phyloP scores from a whole-genome alignment of 1,139 yeast genomes.

The Zygoascus hellenicus region DNA sequence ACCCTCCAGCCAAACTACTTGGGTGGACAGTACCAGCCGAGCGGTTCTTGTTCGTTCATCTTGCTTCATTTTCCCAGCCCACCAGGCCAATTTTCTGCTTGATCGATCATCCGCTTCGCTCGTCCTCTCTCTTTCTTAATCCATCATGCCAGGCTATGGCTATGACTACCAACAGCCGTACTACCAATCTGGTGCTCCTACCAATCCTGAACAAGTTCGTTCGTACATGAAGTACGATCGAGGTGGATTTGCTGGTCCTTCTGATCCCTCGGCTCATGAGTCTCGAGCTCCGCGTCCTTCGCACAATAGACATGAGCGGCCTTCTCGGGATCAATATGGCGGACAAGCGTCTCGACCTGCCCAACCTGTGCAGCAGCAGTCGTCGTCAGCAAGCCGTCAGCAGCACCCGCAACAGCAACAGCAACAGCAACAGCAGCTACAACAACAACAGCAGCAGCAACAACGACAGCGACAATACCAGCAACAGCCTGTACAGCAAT shows the following conservation, averaged over 20 bases:
- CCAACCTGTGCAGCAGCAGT: too few relatives aligned
- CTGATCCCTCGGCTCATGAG: background rate
- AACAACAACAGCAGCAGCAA: conserved; percentile 7
- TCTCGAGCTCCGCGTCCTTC: background rate
- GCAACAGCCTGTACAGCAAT: background rate
- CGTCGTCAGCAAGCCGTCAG: background rate
- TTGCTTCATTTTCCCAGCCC: background rate
- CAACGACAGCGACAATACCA: conserved; percentile 12
- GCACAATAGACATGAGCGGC: background rate
- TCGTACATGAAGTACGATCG: background rate
- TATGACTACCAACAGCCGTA: conserved; percentile 4
- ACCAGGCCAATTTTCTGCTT: background rate
- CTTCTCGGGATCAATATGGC: background rate
- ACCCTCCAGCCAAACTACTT: too few relatives aligned
- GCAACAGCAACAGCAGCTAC: background rate
- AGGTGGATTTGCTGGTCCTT: background rate
- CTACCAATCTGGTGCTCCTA: background rate
- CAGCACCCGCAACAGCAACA: background rate
- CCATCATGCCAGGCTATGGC: conserved; percentile 4
- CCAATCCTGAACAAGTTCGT: background rate
- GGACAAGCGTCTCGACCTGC: background rate
- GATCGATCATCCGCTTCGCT: background rate
- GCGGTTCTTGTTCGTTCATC: background rate
- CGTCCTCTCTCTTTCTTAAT: background rate
- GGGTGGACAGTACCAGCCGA: too few relatives aligned